A percentile compares a stretch with the other conserved stretches of the same genome.
phyloP scores from a whole-genome alignment of 805 yeast species.

The Candida cerambycidarum region DNA sequence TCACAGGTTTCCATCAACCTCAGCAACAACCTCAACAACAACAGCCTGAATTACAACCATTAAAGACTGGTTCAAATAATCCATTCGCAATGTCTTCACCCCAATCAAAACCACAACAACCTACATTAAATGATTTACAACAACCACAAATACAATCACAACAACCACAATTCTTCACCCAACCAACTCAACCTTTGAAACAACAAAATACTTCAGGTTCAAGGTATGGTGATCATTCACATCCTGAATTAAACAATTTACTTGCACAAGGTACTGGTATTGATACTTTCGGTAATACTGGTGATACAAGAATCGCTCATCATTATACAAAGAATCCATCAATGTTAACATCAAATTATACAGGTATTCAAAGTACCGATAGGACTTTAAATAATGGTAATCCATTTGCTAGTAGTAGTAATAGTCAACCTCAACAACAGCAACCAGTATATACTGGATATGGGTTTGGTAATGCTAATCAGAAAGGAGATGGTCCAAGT shows the following conservation, averaged over 20 bases:
- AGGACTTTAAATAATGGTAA: constrained; percentile 45
- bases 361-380: constrained; percentile 57
- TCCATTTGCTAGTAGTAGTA: constrained; percentile 67
- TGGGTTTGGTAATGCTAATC: constrained; percentile 84
- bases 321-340: constrained; percentile 83
- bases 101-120: constrained; percentile 20
- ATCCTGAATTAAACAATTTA: constrained; percentile 65
- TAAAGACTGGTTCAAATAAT: no score
- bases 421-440: constrained; percentile 29
- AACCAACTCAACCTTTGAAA: constrained; percentile 30
- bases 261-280: constrained; percentile 86
- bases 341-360: constrained; percentile 86
- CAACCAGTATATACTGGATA: constrained; percentile 76
- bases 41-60: constrained; percentile 12
- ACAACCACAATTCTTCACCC: constrained; percentile 29
- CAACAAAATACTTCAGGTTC: constrained; percentile 34
- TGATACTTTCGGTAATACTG: constrained; percentile 91
- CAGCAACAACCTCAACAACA: constrained; percentile 30
- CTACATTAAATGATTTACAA: constrained; percentile 18
- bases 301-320: constrained; percentile 82
- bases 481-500: constrained; percentile 42
- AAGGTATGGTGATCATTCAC: constrained; percentile 47
- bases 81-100: background rate
- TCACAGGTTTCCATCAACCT: constrained; percentile 30
- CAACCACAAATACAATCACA: constrained; percentile 25